Evolutionary conservation across 495 filamentous ascomycete species (phyloP), one percentile per base, ranked within the genome.

Genomic region (Podospora pseudocomata): DNA sequence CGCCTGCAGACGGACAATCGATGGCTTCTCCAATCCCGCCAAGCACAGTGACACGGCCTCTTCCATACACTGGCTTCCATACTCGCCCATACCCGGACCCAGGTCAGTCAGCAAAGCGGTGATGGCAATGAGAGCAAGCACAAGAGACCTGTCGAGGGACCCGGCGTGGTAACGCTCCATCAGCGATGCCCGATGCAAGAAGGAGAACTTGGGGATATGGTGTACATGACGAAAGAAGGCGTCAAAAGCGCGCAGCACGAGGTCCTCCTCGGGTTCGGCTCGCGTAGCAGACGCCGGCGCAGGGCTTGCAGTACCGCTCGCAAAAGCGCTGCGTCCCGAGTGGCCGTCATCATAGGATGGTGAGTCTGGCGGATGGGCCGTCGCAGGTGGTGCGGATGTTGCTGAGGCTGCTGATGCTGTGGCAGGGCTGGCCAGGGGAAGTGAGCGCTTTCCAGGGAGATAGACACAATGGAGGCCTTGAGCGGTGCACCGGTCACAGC

Each of bases 81-180:
- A 81, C 1, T 79, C 78, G 2, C 68, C 73, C 68, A 78, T 80
- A 20, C 77, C 79, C 1, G 78, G 77, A 0, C 82, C 81, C 34
- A 83, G 63, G 60, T 83, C 80, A 13, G 79, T 81, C 54, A 85
- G 75, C 32, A 83, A 63, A 6, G 81, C 74, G 0, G 83, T 80
- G 64, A 85, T 80, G 27, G 81, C 83, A n/a, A 84, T 73, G 3
- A 85, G 66, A 32, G 83, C 79, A 15, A 84, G 75, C 2, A 85
- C 76, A 3, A 85, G 74, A 0, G 81, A 71, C 28, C 78, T 77
- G 67, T 84, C 81, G 70, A 84, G 78, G 60, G 78, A 77, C 23
- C 80, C 81, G n/a, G 81, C 78, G 65, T 84, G 78, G 70, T 82
- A 83, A 0, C 80, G 78, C 44, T 85, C 80, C 82, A 84, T 83